phyloP scores from a whole-genome alignment of 768 basidiomycete genomes.

The Boletus reticuloceps region DNA sequence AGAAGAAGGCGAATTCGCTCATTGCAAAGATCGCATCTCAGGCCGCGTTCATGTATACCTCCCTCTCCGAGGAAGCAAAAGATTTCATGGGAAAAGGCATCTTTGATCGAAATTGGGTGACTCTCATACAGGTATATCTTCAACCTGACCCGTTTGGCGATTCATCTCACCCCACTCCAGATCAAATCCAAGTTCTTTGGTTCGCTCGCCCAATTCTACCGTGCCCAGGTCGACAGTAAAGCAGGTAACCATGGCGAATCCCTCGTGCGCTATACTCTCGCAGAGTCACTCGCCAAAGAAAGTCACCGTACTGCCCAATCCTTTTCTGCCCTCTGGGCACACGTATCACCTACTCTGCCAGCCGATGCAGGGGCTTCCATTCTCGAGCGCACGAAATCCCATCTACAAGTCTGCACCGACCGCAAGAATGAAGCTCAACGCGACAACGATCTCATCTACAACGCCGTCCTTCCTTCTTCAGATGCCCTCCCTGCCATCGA shows the following conservation, averaged over 20 bases:
- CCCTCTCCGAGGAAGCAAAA: conserved; percentile 88
- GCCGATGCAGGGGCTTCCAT: conserved; percentile 81
- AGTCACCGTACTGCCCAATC: conserved; percentile 64
- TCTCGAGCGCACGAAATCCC: conserved; percentile 79
- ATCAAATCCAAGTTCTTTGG: conserved; percentile 90
- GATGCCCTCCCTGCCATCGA: conserved; percentile 82
- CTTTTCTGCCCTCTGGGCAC: conserved; percentile 71
- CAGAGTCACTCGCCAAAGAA: conserved; percentile 82
- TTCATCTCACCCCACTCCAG: conserved; percentile 36
- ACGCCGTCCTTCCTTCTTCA: conserved; percentile 77
- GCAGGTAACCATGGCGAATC: conserved; percentile 84
- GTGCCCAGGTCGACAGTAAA: conserved; percentile 72
- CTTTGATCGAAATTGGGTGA: conserved; percentile 93
- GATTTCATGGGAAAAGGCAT: conserved; percentile 97
- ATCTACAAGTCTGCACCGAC: conserved; percentile 74
- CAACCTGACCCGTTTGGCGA: not conserved
- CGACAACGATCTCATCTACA: conserved; percentile 98
- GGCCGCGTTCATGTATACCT: conserved; percentile 75
- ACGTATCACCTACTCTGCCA: conserved; percentile 78
- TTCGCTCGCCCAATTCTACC: conserved; percentile 85
- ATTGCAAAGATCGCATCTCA: conserved; percentile 84
- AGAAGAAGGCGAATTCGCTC: conserved; percentile 81
- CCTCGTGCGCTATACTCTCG: conserved; percentile 72
- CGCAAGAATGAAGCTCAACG: conserved; percentile 71
- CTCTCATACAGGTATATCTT: conserved; percentile 66